Evolutionary conservation across 768 basidiomycete species (phyloP), one percentile per base, ranked within the genome.

Genomic region (Tylopilus intermedius): DNA sequence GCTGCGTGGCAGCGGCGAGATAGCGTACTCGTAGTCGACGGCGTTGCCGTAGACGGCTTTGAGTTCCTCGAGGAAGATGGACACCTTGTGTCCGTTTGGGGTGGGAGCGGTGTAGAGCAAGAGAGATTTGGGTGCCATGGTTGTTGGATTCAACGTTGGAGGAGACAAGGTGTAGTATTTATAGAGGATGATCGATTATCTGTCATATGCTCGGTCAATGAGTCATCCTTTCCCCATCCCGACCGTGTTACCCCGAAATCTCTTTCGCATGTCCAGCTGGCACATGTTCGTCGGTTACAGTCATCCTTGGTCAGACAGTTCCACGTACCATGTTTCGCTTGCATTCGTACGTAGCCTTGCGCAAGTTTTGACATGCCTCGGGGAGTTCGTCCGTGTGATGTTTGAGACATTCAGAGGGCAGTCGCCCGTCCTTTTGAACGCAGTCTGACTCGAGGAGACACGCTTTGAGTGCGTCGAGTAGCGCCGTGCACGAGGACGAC

Each of bases 401-500:
- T 61, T 79, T 82, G 45, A 95, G 77, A 69, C 93, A 95, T 30
- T 90, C 87, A 0, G 90, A 92, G 7, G 93, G 93, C n/a, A 88
- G 74, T 49, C 75, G 71, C 2, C 85, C 82, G 30, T 91, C 75
- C 64, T 88, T 89, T 22, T 87, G 67, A 45, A 95, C 93, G 65
- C 93, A 95, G 64, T 94, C 90, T 0, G 91, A 90, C 62, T 79
- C 80, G 63, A 94, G 76, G 5, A 95, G 69, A 61, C 93, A 95
- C 54, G 87, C 81, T 62, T 90, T 93, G 64, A 95, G 79, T 33
- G 90, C 88, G 27, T 72, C 76, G 45, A 92, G 73, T 53, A 95
- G 74, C 47, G 81, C 80, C 59, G 88, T 80, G 67, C 92, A 94
- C 43, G 86, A 86, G 40, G 85, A 86, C 45, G 88, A 82, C 90